Percentiles rank a stretch among this genome's conserved stretches.
Evolutionary conservation across 2,329 filamentous ascomycete genomes (phyloP).

Genomic region (Leptographium wingfieldii): DNA sequence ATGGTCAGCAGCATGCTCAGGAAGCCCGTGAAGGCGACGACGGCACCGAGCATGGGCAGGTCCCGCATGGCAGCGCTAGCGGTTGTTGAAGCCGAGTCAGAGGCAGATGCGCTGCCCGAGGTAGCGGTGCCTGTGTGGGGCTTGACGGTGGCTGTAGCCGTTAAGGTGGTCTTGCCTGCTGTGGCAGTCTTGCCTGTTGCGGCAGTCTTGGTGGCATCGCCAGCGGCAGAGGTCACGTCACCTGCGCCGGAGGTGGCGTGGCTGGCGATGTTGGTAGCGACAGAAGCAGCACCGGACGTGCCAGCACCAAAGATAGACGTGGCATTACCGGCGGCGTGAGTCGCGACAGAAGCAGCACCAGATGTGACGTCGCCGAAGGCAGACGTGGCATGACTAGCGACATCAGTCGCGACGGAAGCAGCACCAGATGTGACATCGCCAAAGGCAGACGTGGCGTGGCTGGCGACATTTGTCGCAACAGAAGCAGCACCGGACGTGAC

Average conservation of each 20-base stretch:
- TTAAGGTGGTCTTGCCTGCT: neutral
- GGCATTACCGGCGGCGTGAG: neutral
- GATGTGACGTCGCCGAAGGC: neutral
- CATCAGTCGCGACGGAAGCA: neutral
- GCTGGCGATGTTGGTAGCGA: neutral
- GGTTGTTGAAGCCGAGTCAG: neutral
- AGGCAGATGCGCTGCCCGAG: neutral
- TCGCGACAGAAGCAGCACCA: neutral
- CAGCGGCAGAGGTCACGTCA: neutral
- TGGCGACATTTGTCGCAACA: neutral
- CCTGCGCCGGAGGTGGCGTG: no score
- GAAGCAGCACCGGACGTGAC: neutral
- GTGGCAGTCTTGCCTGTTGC: neutral
- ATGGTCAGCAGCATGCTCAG: neutral
- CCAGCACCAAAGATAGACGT: neutral
- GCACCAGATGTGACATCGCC: neutral
- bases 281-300: neutral
- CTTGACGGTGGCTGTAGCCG: neutral
- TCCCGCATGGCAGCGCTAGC: neutral
- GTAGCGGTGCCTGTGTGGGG: neutral
- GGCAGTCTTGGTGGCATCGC: neutral
- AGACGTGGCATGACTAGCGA: neutral
- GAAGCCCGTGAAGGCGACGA: neutral
- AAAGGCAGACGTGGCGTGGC: neutral
- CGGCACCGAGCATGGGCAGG: neutral